phyloP scores from a whole-genome alignment of 2,329 filamentous ascomycete species.

The Botryotinia globosa region DNA sequence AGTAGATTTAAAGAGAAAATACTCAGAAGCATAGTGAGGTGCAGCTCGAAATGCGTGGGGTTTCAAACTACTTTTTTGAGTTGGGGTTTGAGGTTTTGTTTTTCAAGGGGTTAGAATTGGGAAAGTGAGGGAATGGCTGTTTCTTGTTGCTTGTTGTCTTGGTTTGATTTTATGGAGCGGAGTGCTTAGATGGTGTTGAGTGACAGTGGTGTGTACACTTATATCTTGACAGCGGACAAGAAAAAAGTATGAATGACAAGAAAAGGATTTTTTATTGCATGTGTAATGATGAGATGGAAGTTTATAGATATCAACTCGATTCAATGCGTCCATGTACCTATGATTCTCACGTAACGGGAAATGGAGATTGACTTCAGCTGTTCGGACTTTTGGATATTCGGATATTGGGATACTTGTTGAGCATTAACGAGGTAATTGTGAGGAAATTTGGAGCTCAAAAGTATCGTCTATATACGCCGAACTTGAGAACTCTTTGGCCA shows the following conservation, averaged over 20 bases:
- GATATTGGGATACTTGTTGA: fast-evolving
- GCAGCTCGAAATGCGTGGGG: background rate
- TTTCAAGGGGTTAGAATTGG: too few species aligned
- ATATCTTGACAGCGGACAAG: background rate
- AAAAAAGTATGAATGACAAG: fast-evolving
- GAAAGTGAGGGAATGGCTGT: background rate
- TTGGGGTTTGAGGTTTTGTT: background rate
- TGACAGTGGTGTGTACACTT: fast-evolving
- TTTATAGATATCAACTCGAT: background rate
- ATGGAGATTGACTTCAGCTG: background rate
- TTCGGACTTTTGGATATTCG: background rate
- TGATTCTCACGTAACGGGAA: background rate
- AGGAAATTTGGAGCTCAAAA: background rate
- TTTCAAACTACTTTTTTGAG: background rate
- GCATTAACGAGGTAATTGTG: background rate
- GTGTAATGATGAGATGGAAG: too few species aligned
- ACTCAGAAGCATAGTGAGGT: background rate
- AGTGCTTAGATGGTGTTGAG: background rate
- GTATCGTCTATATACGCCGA: background rate
- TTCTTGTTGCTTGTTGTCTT: background rate
- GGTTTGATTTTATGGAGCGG: too few species aligned
- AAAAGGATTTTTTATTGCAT: too few species aligned
- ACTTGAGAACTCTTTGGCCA: fast-evolving
- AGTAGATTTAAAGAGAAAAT: background rate
- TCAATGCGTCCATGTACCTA: background rate